These are phyloP conservation scores for Spiromastix sp. DNA, from an alignment of 2,329 filamentous ascomycete species.

Conservation along the genomic window DNA sequence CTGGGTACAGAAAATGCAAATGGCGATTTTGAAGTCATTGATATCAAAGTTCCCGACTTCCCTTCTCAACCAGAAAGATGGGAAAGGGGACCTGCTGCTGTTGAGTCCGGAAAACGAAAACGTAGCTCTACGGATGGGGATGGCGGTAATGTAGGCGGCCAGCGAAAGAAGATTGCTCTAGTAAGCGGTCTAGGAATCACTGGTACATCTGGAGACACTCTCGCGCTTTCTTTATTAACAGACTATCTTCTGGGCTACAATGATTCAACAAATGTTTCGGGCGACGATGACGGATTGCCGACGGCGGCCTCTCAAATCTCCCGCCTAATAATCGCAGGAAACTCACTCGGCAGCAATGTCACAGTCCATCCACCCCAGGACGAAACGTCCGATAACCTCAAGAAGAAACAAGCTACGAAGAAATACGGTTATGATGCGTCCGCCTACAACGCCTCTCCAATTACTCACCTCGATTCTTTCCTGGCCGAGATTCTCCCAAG, in stretches of 20 bases:
- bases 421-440: constrained; percentile 93
- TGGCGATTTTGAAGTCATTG: constrained; percentile 86
- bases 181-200: constrained; percentile 82
- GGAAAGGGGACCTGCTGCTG: constrained; percentile 45
- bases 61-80: constrained; percentile 73
- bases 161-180: constrained; percentile 66
- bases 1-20: constrained; percentile 88
- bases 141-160: constrained; percentile 33
- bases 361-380: constrained; percentile 26
- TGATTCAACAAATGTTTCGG: constrained; percentile 34
- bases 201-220: constrained; percentile 60
- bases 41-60: constrained; percentile 79
- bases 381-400: constrained; percentile 13
- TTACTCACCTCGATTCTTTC: constrained; percentile 73
- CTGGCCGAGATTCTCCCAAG: constrained; percentile 71
- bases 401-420: constrained; percentile 48
- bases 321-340: constrained; percentile 81
- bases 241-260: constrained; percentile 85
- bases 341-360: constrained; percentile 55
- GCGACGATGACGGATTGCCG: constrained; percentile 48
- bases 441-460: constrained; percentile 77
- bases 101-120: constrained; percentile 23
- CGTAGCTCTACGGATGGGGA: constrained; percentile 8
- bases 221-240: constrained; percentile 66
- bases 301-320: constrained; percentile 50